Evolutionary conservation across 768 basidiomycete genomes (phyloP), one percentile per base, ranked within the genome.

Genomic region (Clitopilus hobsonii): DNA sequence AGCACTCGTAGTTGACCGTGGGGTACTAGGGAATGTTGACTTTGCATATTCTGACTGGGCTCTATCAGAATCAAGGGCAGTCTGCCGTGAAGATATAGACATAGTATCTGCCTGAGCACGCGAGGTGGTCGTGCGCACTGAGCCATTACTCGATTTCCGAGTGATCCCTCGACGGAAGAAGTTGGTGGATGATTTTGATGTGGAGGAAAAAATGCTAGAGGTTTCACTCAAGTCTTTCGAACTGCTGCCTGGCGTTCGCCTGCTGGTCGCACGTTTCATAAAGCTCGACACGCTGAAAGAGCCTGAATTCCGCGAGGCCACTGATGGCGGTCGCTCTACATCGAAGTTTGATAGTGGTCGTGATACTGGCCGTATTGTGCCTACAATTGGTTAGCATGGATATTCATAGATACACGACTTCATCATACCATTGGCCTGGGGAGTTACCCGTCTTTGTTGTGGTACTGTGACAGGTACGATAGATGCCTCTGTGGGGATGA

Each of bases 401-500:
- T 45, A 20, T 20, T 16, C 18, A 5, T 23, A 3, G 11, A 23
- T 3, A 5, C 8, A 20, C n/a, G n/a, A n/a, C n/a, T n/a, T n/a
- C n/a, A n/a, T 18, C 41, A 18, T 20, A 45, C 16, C 10, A 3
- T 23, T 38, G 48, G 54, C 38, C 20, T 10, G 38, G 6, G 18
- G 1, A 20, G 18, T 45, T 7, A 65, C 61, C 11, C 56, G 59
- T 28, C 68, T 69, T 61, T 69, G 67, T 55, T 71, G 68, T 45
- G 68, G 64, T 23, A 70, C 63, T 56, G 66, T 66, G 58, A 81
- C 74, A 36, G 86, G 85, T 41, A 89, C 82, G 38, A 89, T 65
- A 22, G 89, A 74, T 8, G 64, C 67, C 67, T 91, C 89, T 32
- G 77, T 74, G 5, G 89, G 88, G 20, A 88, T 75, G 7, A 72